These are phyloP conservation scores for Mangifera indica DNA, from an alignment of 345 rosid species.

Conservation along the genomic window DNA sequence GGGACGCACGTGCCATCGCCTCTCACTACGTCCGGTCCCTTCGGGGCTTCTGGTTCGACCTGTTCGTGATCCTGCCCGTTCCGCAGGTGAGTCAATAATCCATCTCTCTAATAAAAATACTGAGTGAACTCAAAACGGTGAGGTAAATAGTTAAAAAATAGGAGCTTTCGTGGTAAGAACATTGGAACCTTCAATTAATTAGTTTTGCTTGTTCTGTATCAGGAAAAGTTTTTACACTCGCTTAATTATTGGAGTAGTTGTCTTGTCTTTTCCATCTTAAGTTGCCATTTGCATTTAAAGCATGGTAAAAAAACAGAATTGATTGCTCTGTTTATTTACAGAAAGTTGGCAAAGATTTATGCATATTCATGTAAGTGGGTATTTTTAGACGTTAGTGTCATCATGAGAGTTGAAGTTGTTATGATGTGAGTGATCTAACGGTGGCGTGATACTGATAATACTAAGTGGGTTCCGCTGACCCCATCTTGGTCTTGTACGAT, in stretches of 20 bases:
- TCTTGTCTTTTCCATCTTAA: too few relatives aligned
- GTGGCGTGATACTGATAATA: background rate
- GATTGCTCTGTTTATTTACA: background rate
- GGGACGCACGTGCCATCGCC: conserved; percentile 63
- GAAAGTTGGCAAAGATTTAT: background rate
- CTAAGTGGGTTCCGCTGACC: background rate
- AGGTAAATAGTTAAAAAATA: too few relatives aligned
- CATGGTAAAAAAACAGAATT: too few relatives aligned
- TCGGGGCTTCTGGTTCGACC: conserved; percentile 55
- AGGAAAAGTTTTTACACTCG: too few relatives aligned
- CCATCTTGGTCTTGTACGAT: background rate
- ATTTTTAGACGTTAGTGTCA: background rate
- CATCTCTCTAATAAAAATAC: too few relatives aligned
- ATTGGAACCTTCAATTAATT: too few relatives aligned
- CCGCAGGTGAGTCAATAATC: conserved; percentile 44
- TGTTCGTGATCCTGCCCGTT: conserved; percentile 39
- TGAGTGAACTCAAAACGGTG: too few relatives aligned
- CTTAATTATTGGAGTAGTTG: too few relatives aligned
- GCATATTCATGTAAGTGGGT: background rate
- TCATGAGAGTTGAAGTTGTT: background rate
- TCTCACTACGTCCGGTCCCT: conserved; percentile 49
- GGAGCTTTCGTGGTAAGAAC: too few relatives aligned
- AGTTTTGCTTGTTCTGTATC: too few relatives aligned
- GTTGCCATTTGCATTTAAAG: too few relatives aligned
- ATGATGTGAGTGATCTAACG: background rate